These are phyloP conservation scores for Coemansia erecta DNA, from an alignment of 192 early-diverging fungal species.

Conservation along the genomic window DNA sequence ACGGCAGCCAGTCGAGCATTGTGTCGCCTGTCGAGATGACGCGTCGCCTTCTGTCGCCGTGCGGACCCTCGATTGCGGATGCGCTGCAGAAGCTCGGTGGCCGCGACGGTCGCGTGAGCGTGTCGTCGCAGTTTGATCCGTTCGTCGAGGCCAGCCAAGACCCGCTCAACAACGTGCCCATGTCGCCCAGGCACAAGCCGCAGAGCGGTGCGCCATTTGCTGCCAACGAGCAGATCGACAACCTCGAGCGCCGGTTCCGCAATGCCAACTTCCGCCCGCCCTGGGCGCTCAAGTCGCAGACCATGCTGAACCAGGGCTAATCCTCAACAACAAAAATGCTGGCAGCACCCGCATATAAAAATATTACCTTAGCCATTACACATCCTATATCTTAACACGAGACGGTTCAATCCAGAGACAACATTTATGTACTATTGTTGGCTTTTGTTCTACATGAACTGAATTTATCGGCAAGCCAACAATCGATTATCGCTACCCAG, in stretches of 20 bases:
- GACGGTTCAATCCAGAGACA: neutral
- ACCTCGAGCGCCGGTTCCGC: conserved; percentile 49
- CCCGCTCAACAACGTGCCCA: conserved; percentile 19
- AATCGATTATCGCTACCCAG: too few relatives aligned
- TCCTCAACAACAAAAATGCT: neutral
- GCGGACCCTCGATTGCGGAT: conserved; percentile 52
- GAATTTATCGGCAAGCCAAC: too few relatives aligned
- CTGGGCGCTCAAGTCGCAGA: conserved; percentile 48
- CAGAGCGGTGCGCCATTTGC: conserved; percentile 11
- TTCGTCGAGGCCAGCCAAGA: conserved; percentile 43
- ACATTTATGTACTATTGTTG: neutral
- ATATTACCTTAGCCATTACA: neutral
- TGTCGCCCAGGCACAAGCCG: conserved; percentile 9
- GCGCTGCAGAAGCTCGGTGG: conserved; percentile 26
- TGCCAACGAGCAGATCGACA: conserved; percentile 42
- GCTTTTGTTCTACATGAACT: too few relatives aligned
- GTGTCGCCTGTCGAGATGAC: conserved; percentile 5
- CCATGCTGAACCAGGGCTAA: conserved; percentile 17
- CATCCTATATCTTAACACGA: too few relatives aligned
- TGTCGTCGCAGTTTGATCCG: conserved; percentile 52
- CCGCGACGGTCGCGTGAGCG: conserved; percentile 27
- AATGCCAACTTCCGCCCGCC: conserved; percentile 54
- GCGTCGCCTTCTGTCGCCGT: conserved; percentile 36
- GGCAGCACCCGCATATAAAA: neutral
- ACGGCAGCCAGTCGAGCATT: conserved; percentile 39